Evolutionary conservation across 352 stramenopile genomes (phyloP).

Genomic region (Globisporangium orthogonon): DNA sequence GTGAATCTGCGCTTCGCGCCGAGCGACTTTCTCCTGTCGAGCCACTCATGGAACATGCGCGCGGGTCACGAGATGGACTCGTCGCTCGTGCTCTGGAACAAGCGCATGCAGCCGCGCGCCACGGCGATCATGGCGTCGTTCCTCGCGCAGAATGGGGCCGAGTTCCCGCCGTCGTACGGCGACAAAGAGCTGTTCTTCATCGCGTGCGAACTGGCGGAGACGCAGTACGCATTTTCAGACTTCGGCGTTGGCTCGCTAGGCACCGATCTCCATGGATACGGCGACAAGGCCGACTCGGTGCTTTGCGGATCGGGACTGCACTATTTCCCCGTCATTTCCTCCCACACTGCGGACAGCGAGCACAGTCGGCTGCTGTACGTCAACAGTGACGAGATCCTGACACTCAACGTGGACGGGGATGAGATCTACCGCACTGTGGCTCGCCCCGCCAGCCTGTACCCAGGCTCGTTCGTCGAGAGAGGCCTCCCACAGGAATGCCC

Average conservation of each 20-base stretch:
- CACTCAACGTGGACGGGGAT: conserved; percentile 33
- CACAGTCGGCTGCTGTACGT: conserved; percentile 36
- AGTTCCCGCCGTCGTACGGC: conserved; percentile 40
- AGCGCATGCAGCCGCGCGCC: conserved; percentile 51
- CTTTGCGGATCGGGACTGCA: conserved; percentile 56
- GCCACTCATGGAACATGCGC: conserved; percentile 59
- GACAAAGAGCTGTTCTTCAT: conserved; percentile 82
- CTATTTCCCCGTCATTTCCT: conserved; percentile 33
- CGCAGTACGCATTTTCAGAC: conserved; percentile 61
- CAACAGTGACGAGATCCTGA: conserved; percentile 63
- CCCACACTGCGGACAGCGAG: conserved; percentile 1
- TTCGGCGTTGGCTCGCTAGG: conserved; percentile 52
- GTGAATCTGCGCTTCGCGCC: conserved; percentile 30
- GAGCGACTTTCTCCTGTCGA: conserved; percentile 46
- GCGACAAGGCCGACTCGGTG: conserved; percentile 19
- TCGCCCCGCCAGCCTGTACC: conserved; percentile 39
- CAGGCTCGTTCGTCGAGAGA: conserved; percentile 34
- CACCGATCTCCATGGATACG: conserved; percentile 26
- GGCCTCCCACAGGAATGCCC: conserved; percentile 44
- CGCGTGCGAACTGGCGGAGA: conserved; percentile 60
- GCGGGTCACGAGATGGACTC: conserved; percentile 70
- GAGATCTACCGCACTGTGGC: conserved; percentile 42
- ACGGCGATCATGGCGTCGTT: conserved; percentile 62
- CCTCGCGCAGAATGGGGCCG: conserved; percentile 30
- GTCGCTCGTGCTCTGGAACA: conserved; percentile 71